Base-by-base conservation (phyloP, 345 rosid genomes). In the Gossypium herbaceum region DNA sequence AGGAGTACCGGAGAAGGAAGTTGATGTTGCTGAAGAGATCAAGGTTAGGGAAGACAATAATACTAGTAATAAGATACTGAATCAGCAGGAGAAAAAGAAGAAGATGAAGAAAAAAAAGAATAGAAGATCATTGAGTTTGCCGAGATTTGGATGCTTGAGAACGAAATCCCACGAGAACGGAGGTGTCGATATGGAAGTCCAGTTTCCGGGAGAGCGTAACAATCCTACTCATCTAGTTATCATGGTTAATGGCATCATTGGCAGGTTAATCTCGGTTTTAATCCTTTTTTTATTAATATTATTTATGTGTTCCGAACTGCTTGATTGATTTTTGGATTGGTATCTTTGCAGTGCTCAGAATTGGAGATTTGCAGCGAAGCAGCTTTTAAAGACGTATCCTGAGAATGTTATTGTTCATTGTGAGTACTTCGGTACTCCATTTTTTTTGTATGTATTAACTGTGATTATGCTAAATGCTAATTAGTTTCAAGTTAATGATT, bases 201-300 rank as follows among this genome's bases (percentile, higher is more conserved):
- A 85, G 16, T 79, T 72, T 22, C 80, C 74, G 25, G 89, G 86
- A 20, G 84, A 84, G 80, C 81, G 59, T 50, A 15, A 83, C 7
- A 47, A 61, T 72, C 93, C 93, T 9, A 67, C 85, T 78, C 98
- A 94, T 75, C 86, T 94, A 1, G 90, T 94, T 79, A 77, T 92
- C 62, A 89, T 84, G 96, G 94, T 90, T 77, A 92, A 92, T 75
- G 98, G 98, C 77, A 86, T 94, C 56, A 82, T 91, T 54, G 98
- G 98, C 81, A 91, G 97, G 97, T 92, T 45, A 10, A 59, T 77
- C 13, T 7, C 12, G 20, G 41, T 39, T 57, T 57, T 71, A 11
- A 3, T 74, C 41, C 1, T 72, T 45, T 25, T 34, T 29, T 34
- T 1, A 1, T 27, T 25, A 7, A 22, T 25, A 7, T 2, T n/a